A percentile compares a stretch with the other conserved stretches of the same genome.
phyloP scores from a whole-genome alignment of 2,329 filamentous ascomycete genomes.

The Trichophyton mentagrophytes region DNA sequence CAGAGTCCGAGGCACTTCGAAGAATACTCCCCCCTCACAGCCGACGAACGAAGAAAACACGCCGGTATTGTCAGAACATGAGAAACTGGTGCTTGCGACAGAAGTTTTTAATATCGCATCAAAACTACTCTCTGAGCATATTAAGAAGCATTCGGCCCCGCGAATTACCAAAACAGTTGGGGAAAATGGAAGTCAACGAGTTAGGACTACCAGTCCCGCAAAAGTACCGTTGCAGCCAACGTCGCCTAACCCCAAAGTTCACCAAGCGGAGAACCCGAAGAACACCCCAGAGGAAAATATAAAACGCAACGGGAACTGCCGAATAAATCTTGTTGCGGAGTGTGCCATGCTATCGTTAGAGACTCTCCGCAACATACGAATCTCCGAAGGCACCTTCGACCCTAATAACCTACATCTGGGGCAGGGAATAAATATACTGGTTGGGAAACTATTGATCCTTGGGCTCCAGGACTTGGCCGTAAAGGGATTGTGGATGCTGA shows the following conservation, averaged over 20 bases:
- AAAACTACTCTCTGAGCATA: slow-evolving; percentile 31
- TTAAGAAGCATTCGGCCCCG: slow-evolving; percentile 18
- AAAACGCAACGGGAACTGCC: slow-evolving; percentile 13
- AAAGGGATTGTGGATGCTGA: slow-evolving; percentile 30
- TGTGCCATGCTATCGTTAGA: slow-evolving; percentile 30
- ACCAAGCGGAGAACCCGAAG: slow-evolving; percentile 18
- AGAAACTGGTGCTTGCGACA: slow-evolving; percentile 32
- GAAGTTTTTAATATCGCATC: slow-evolving; percentile 35
- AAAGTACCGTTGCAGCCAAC: slow-evolving; percentile 18
- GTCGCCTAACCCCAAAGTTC: slow-evolving; percentile 21
- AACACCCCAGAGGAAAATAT: slow-evolving; percentile 6
- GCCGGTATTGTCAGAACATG: slow-evolving; percentile 23
- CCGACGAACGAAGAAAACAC: slow-evolving; percentile 18
- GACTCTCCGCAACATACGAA: slow-evolving; percentile 26
- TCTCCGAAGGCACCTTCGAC: slow-evolving; percentile 16
- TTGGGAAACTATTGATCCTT: slow-evolving; percentile 30
- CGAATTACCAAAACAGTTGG: neutral
- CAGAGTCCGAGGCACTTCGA: slow-evolving; percentile 18
- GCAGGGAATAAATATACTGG: slow-evolving; percentile 31
- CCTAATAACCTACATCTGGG: slow-evolving; percentile 27
- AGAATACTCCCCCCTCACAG: slow-evolving; percentile 17
- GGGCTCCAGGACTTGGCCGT: slow-evolving; percentile 30
- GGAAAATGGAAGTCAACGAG: neutral
- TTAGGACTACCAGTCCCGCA: neutral
- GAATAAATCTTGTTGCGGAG: slow-evolving; percentile 25